Base-by-base conservation (phyloP, 805 yeast species). In the Candida michaelii region DNA sequence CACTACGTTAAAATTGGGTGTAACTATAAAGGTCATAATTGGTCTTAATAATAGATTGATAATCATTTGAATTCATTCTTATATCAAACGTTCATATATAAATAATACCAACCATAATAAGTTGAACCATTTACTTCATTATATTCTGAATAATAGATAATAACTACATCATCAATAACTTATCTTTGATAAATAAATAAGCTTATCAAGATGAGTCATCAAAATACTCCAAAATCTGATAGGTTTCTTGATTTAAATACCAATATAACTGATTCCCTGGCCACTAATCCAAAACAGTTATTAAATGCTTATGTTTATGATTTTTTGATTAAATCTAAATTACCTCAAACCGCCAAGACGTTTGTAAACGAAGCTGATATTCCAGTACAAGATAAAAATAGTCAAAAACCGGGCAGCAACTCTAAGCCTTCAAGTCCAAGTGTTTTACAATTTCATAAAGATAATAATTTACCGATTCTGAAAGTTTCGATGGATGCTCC, bases 261-360 rank as follows among this genome's bases (percentile, higher is more conserved):
- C 6, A 45, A 30, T 15, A 34, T 50, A 3, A 41, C 61, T 21
- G 76, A 78, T 50, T 52, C 72, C n/a, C 69, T 67, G 16, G 82
- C 82, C 4, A 61, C 69, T 13, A 73, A 71, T 45, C 68, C 82
- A 5, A 76, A 78, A 52, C 82, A 81, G 56, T 61, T 82, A 23
- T 66, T 89, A 47, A 86, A 89, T 59, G 89, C 91, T 5, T 89
- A 89, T 60, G 82, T 89, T 27, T 87, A 89, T 58, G 97, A 89
- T 63, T 90, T 88, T 54, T 68, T 89, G 47, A 56, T 85, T 54
- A 89, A 89, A 62, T 80, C 85, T 40, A 77, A 86, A 21, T 71
- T 87, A 36, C 74, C 77, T 10, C 79, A 79, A 36, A 82, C 95
- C 3, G 97, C 96, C 1, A 71, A 73, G 40, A 76, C 79, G 17